Evolutionary conservation across 345 rosid species (phyloP).

Genomic region (Pistacia atlantica): DNA sequence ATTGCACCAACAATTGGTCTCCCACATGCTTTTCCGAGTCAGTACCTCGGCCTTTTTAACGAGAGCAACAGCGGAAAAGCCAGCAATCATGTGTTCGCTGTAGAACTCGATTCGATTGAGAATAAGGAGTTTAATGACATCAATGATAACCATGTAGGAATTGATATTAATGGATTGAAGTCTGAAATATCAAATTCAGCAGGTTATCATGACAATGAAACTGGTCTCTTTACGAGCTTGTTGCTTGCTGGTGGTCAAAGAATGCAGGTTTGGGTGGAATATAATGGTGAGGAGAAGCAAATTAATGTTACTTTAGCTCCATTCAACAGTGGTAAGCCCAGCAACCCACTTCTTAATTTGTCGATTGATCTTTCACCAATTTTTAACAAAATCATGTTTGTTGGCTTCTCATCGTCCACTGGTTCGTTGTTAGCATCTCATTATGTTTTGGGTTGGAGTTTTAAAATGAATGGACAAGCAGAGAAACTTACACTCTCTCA

Average conservation of each 20-base stretch:
- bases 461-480: constrained; percentile 44
- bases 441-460: constrained; percentile 75
- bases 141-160: constrained; percentile 60
- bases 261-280: constrained; percentile 54
- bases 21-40: constrained; percentile 33
- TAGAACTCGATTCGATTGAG: constrained; percentile 54
- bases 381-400: constrained; percentile 41
- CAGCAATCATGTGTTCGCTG: constrained; percentile 53
- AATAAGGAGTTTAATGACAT: constrained; percentile 43
- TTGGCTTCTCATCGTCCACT: constrained; percentile 74
- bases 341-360: constrained; percentile 40
- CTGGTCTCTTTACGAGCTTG: constrained; percentile 20
- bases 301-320: constrained; percentile 46
- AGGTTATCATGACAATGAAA: constrained; percentile 33
- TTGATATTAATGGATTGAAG: constrained; percentile 48
- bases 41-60: constrained; percentile 55
- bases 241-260: constrained; percentile 30
- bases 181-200: constrained; percentile 42
- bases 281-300: constrained; percentile 34
- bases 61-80: constrained; percentile 30
- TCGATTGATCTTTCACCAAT: constrained; percentile 43
- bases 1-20: constrained; percentile 45
- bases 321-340: constrained; percentile 37
- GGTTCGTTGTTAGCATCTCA: constrained; percentile 45
- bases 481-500: constrained; percentile 40